A percentile compares a stretch with the other conserved stretches of the same genome.
Evolutionary conservation across 2,329 filamentous ascomycete species (phyloP).

Genomic region (Chrysoporthe puriensis): DNA sequence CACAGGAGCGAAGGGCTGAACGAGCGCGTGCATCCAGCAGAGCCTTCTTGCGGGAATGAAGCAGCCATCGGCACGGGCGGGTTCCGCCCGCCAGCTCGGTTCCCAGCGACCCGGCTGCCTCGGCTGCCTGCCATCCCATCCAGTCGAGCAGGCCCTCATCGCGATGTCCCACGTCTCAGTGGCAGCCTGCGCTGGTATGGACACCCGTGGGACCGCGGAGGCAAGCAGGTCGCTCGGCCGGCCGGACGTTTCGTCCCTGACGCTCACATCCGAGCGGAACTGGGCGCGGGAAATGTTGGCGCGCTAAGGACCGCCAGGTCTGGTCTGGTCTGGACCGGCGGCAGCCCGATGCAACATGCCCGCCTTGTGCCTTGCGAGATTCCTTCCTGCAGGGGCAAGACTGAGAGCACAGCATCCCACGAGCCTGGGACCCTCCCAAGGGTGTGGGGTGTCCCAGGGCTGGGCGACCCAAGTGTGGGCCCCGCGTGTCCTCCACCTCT

Average conservation of each 20-base stretch:
- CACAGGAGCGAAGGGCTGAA: neutral
- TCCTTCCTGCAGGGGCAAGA: neutral
- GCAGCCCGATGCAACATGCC: slow-evolving; percentile 2
- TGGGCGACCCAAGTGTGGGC: neutral
- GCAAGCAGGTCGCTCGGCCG: neutral
- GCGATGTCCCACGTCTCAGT: slow-evolving; percentile 3
- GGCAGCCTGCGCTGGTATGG: neutral
- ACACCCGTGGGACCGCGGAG: neutral
- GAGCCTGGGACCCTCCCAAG: neutral
- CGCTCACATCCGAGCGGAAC: neutral
- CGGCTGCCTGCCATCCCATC: neutral
- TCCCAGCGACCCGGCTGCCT: neutral
- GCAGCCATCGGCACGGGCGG: neutral
- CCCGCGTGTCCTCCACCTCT: neutral
- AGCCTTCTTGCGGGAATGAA: neutral
- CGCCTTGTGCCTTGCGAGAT: neutral
- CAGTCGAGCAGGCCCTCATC: neutral
- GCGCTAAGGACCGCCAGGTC: neutral
- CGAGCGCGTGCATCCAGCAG: neutral
- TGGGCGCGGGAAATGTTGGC: neutral
- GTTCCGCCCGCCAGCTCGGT: neutral
- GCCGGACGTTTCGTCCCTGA: slow-evolving; percentile 6
- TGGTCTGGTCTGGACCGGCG: slow-evolving; percentile 1
- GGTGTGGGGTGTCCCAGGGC: neutral
- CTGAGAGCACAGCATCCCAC: neutral